Percentiles rank a stretch among this genome's conserved stretches.
phyloP scores from a whole-genome alignment of 208 protist genomes.

The Wallacemonas sp. region DNA sequence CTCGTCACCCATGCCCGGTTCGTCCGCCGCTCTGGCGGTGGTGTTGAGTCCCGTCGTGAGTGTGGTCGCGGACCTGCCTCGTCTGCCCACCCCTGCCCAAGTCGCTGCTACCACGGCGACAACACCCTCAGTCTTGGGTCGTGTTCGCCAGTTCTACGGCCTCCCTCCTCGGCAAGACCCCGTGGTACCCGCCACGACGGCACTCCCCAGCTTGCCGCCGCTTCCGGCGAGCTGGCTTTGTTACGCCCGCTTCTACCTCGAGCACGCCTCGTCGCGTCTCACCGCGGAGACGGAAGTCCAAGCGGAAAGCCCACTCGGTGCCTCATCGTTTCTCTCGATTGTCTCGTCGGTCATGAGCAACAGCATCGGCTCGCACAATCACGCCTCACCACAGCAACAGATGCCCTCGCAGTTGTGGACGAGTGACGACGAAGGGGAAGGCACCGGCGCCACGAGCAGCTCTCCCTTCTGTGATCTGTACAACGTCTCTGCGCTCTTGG shows the following conservation, averaged over 20 bases:
- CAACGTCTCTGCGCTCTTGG: constrained; percentile 8
- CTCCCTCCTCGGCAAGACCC: too few relatives aligned
- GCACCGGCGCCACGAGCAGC: neutral
- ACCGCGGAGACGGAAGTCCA: constrained; percentile 18
- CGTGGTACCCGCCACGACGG: too few relatives aligned
- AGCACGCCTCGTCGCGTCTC: constrained; percentile 31
- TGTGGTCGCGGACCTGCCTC: constrained; percentile 12
- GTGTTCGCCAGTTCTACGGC: neutral
- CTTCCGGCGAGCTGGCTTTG: constrained; percentile 7
- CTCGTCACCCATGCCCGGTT: neutral
- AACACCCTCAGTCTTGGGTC: neutral
- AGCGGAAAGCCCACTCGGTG: neutral
- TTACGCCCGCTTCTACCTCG: constrained; percentile 39
- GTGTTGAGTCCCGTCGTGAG: constrained; percentile 12
- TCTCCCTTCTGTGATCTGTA: neutral
- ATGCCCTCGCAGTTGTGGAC: neutral
- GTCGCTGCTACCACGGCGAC: neutral
- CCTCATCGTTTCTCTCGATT: constrained; percentile 9
- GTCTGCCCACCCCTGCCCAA: neutral
- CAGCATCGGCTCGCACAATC: neutral
- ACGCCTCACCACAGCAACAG: neutral
- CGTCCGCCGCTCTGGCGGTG: constrained; percentile 7
- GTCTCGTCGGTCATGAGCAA: neutral
- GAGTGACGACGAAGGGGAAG: neutral
- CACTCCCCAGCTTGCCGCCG: neutral